phyloP scores from a whole-genome alignment of 169 alveolate species.

The Plasmodium berghei region DNA sequence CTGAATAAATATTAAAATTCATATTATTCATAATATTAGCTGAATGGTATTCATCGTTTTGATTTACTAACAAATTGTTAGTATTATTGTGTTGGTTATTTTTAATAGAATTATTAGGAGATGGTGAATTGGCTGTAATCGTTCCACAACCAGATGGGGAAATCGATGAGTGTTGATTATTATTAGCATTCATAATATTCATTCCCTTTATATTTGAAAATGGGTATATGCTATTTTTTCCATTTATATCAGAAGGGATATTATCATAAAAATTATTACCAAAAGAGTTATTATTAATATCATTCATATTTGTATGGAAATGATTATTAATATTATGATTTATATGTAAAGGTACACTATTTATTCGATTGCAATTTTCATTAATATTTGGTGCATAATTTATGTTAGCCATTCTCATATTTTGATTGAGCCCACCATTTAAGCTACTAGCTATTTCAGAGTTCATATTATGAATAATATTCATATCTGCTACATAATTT shows the following conservation, averaged over 20 bases:
- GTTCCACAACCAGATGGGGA: too few relatives aligned
- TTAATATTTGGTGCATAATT: background rate
- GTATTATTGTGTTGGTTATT: too few relatives aligned
- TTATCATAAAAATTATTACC: too few relatives aligned
- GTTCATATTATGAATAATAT: background rate
- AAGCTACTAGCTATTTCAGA: background rate
- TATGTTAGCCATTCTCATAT: too few relatives aligned
- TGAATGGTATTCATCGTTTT: slow-evolving; percentile 19
- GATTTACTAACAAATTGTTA: background rate
- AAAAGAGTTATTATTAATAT: too few relatives aligned
- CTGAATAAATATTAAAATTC: slow-evolving; percentile 2
- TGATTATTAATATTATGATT: too few relatives aligned
- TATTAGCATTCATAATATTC: slow-evolving; percentile 1
- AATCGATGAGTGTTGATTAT: background rate
- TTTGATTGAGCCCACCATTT: too few relatives aligned
- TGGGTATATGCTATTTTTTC: slow-evolving; percentile 25
- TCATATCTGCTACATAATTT: too few relatives aligned
- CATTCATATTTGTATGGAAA: too few relatives aligned
- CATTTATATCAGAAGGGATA: background rate
- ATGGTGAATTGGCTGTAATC: too few relatives aligned
- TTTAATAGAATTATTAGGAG: too few relatives aligned
- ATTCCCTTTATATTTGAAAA: background rate
- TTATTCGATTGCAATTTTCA: slow-evolving; percentile 5
- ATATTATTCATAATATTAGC: slow-evolving; percentile 18
- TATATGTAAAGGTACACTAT: too few relatives aligned